Base-by-base conservation (phyloP, 225 moss, liverwort and hornwort species). In the Pleurozium schreberi region DNA sequence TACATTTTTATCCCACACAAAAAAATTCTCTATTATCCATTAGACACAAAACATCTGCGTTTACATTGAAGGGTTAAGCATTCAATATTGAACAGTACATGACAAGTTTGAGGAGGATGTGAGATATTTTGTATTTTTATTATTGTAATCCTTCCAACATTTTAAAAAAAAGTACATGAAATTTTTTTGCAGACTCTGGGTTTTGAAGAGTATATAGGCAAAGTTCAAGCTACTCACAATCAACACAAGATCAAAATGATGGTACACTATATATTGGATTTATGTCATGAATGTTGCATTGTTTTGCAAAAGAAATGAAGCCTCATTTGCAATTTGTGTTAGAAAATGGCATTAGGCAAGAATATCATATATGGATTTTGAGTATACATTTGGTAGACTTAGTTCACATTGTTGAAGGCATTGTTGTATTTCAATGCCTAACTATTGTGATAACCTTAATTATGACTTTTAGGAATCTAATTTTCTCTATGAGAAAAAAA, bases 361-460 rank as follows among this genome's bases (percentile, higher is more conserved):
- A 75, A 33, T 8, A 8, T 49, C 19, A 49, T 12, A 33, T 3
- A 8, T 34, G 5, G 12, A 34, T 33, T 75, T 20, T 19, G 33
- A 12, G 2, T 75, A 49, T 4, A 33, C 34, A 21, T 52, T 0
- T 1, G 4, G 4, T 34, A 22, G 22, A 22, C 13, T 75, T 14
- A 9, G 2, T 14, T 34, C 2, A 34, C 52, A 34, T 34, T 14
- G 22, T 11, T 31, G 47, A 45, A 49, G 43, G 19, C 31, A 31
- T 3, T 0, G 0, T 47, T 47, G 18, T 47, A 75, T 75, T 31
- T n/a, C n/a, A n/a, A n/a, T n/a, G n/a, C n/a, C n/a, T n/a, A n/a
- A n/a, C n/a, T n/a, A n/a, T n/a, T n/a, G n/a, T n/a, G n/a, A n/a
- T n/a, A n/a, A n/a, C n/a, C n/a, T n/a, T n/a, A n/a, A n/a, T n/a